Percentiles rank a stretch among this genome's conserved stretches.
Conservation (phyloP, 148 eudicot genomes). For the Persicaria tinctoria region DNA sequence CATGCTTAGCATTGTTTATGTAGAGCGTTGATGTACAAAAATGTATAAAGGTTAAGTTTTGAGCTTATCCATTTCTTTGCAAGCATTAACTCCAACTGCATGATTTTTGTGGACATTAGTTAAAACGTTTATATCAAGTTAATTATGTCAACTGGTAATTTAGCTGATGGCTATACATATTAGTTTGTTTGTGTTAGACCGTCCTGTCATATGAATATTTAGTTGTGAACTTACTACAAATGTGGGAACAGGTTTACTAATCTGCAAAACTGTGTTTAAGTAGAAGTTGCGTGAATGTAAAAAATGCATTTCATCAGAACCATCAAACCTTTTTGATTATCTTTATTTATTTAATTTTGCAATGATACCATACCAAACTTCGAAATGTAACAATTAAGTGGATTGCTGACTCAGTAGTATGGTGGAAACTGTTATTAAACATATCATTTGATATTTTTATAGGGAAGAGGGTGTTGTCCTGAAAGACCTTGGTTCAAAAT, state of each 20-base stretch:
- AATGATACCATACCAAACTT: not conserved
- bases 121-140: not conserved
- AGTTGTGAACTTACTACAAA: not conserved
- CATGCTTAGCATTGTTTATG: not conserved
- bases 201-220: not conserved
- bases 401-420: not conserved
- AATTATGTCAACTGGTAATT: not conserved
- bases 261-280: not conserved
- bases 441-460: conserved; percentile 6
- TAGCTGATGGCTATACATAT: not conserved
- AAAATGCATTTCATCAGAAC: not conserved
- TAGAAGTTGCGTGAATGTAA: not conserved
- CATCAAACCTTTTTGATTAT: not conserved
- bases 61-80: not conserved
- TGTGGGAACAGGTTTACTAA: not conserved
- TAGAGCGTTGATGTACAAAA: not conserved
- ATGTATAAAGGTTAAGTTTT: not conserved
- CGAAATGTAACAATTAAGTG: not conserved
- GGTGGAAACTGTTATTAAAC: conserved; percentile 1
- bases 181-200: not conserved
- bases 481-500: conserved; percentile 82
- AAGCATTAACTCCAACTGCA: not conserved
- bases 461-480: conserved; percentile 87
- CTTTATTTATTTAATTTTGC: not conserved
- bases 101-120: not conserved